These are phyloP conservation scores for Rhododendron simsii DNA, from an alignment of 148 eudicot species.

Conservation along the genomic window DNA sequence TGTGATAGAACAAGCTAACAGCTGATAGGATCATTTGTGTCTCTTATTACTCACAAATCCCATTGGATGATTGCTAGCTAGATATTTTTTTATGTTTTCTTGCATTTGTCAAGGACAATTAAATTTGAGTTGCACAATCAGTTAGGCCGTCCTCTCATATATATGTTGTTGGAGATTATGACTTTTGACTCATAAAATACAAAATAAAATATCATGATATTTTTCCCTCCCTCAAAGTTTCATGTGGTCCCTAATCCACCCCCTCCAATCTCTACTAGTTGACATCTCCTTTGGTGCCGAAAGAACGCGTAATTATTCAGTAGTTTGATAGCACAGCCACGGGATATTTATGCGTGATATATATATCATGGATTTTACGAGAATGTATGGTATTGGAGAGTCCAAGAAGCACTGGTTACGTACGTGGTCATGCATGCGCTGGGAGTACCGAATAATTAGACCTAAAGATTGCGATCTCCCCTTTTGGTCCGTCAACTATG, in stretches of 20 bases:
- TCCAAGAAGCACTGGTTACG: background rate
- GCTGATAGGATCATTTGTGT: slow-evolving; percentile 42
- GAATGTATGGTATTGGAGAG: background rate
- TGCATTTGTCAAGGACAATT: background rate
- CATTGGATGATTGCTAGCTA: background rate
- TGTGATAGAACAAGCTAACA: background rate
- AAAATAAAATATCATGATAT: slow-evolving; percentile 9
- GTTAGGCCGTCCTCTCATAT: slow-evolving; percentile 3
- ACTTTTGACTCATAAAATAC: background rate
- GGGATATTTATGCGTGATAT: background rate
- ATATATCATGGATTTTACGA: too few species aligned
- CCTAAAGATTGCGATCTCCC: background rate
- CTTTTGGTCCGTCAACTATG: background rate
- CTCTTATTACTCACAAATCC: background rate
- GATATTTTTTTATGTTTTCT: background rate
- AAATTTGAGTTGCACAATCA: slow-evolving; percentile 14
- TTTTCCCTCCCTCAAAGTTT: background rate
- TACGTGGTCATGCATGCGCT: background rate
- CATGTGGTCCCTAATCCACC: slow-evolving; percentile 17
- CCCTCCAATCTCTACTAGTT: background rate
- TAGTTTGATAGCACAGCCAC: background rate
- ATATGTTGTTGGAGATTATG: slow-evolving; percentile 4
- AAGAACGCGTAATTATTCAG: background rate
- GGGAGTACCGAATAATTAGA: background rate
- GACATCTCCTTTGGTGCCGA: background rate